Evolutionary conservation across 208 protist species (phyloP), one percentile per base, ranked within the genome.

Genomic region (Trypanosoma platydactyli): DNA sequence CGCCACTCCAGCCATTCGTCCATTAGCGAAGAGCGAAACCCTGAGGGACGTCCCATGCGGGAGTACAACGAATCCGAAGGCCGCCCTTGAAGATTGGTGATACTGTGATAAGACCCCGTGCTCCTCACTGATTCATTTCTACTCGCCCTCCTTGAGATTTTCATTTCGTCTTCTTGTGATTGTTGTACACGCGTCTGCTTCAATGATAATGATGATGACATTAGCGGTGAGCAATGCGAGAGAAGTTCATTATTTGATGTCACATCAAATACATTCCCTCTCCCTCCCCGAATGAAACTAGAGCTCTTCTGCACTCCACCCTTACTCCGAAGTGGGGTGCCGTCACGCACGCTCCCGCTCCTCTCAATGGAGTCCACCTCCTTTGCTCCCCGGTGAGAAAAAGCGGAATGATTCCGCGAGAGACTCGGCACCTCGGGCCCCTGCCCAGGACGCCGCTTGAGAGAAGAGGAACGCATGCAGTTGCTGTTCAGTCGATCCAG

Each of bases 1-100:
- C 79, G 75, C 86, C 86, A 92, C 15, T 77, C 76, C 20, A 81
- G 52, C 86, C 86, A 92, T 57, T 92, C 86, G 33, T 92, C 81
- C 60, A 87, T 73, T 11, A 92, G 71, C 33, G 86, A 86, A 0
- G 76, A 76, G 38, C 60, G 70, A 41, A 63, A 71, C 5, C 54
- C 51, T 5, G 77, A 56, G 57, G 56, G 71, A 18, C 64, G 22
- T 0, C 83, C 71, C 0, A 82, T 50, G 16, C 83, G 74, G 5
- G 67, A 40, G 53, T 80, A 60, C 25, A 83, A 22, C n/a, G 61
- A 76, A 68, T 87, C 75, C 5, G 68, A 54, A 18, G 79, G 65
- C 13, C 20, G 54, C 61, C 79, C 83, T 57, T 80, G 80, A 6
- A 71, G 72, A 62, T 71, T 25, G 4, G 44, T 16, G 13, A 35